phyloP scores from a whole-genome alignment of 768 basidiomycete genomes.

The Filobasidium wieringae region DNA sequence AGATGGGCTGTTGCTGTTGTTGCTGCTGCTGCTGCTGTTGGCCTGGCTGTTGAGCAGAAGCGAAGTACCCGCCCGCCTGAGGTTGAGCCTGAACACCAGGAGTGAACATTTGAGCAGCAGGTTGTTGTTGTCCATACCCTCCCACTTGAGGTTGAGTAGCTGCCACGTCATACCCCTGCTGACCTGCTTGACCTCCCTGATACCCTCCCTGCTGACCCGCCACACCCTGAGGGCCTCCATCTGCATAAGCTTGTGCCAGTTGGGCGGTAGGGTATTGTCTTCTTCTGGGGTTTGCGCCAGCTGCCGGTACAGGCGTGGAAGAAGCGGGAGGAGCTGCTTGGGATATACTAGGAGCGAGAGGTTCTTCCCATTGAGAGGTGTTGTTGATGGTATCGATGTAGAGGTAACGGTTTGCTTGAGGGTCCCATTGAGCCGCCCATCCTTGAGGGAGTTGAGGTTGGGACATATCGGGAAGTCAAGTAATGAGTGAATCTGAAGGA shows the following conservation, averaged over 20 bases:
- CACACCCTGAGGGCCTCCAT: slow-evolving; percentile 28
- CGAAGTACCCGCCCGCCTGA: slow-evolving; percentile 4
- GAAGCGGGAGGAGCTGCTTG: background rate
- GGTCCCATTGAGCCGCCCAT: slow-evolving; percentile 85
- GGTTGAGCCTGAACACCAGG: slow-evolving; percentile 19
- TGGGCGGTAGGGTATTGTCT: slow-evolving; percentile 92
- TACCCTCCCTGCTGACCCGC: slow-evolving; percentile 4
- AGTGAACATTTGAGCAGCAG: slow-evolving; percentile 33
- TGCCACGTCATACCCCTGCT: slow-evolving; percentile 45
- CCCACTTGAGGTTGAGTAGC: slow-evolving; percentile 42
- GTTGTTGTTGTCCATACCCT: slow-evolving; percentile 44
- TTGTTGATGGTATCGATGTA: slow-evolving; percentile 57
- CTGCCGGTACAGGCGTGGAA: slow-evolving; percentile 30
- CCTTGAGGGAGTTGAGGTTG: slow-evolving; percentile 61
- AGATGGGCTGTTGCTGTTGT: slow-evolving; percentile 20
- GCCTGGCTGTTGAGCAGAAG: slow-evolving; percentile 7
- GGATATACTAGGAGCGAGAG: slow-evolving; percentile 40
- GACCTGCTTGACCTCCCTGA: slow-evolving; percentile 15
- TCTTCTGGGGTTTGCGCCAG: slow-evolving; percentile 48
- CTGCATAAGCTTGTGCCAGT: slow-evolving; percentile 44
- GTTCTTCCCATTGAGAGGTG: slow-evolving; percentile 80
- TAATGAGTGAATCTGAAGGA: no score
- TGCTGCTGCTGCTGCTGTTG: slow-evolving; percentile 3
- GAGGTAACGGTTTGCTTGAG: slow-evolving; percentile 3
- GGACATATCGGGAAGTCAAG: slow-evolving; percentile 15